Percentiles rank a stretch among this genome's conserved stretches.
These are phyloP conservation scores for Agrocybe chaxingu DNA, from an alignment of 768 basidiomycete species.

Conservation along the genomic window DNA sequence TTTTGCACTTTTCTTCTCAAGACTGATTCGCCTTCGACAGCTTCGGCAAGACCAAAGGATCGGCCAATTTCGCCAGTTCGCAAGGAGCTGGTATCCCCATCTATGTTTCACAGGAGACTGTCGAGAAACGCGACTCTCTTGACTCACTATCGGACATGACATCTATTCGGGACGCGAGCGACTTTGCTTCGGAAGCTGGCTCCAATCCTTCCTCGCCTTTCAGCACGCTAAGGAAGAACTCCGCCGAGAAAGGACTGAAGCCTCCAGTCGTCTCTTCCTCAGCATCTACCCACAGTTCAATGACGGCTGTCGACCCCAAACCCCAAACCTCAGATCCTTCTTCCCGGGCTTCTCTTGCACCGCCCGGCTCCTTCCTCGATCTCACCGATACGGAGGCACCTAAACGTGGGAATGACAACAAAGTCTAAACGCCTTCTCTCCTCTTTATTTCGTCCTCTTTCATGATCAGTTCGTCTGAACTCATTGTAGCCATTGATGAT, in stretches of 20 bases:
- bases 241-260: not conserved
- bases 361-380: constrained; percentile 23
- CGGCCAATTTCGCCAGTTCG: constrained; percentile 8
- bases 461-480: not conserved
- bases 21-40: constrained; percentile 2
- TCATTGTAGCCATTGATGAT: not conserved
- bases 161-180: constrained; percentile 16
- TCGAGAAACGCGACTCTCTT: constrained; percentile 25
- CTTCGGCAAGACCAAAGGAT: constrained; percentile 15
- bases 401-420: constrained; percentile 11
- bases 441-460: not conserved
- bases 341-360: constrained; percentile 14
- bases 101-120: constrained; percentile 21
- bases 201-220: constrained; percentile 7
- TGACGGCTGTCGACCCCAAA: not conserved
- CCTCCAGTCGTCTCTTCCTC: constrained; percentile 1
- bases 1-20: constrained; percentile 38
- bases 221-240: constrained; percentile 10
- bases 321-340: constrained; percentile 4
- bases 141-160: constrained; percentile 23
- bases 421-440: constrained; percentile 3
- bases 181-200: constrained; percentile 8
- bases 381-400: constrained; percentile 11
- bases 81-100: constrained; percentile 20
- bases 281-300: constrained; percentile 1